phyloP scores from a whole-genome alignment of 306 rosid species.

The Quercus glauca region DNA sequence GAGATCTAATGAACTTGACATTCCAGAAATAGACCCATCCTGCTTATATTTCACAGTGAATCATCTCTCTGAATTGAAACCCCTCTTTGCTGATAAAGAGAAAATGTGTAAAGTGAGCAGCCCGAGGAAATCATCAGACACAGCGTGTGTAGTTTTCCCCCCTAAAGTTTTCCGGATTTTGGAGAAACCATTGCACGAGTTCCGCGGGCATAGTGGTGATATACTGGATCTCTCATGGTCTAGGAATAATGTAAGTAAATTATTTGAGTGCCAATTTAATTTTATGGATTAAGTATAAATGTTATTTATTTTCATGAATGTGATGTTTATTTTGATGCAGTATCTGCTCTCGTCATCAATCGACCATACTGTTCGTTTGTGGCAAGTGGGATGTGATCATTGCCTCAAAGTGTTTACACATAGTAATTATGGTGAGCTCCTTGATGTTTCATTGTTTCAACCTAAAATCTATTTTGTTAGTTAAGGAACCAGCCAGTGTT shows the following conservation, averaged over 20 bases:
- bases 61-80: constrained; percentile 70
- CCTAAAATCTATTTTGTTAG: constrained; percentile 1
- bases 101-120: constrained; percentile 45
- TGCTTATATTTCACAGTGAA: constrained; percentile 81
- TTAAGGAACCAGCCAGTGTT: constrained; percentile 9
- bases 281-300: constrained; percentile 6
- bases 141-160: constrained; percentile 81
- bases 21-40: constrained; percentile 79
- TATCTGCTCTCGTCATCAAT: constrained; percentile 79
- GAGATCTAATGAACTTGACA: constrained; percentile 69
- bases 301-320: background rate
- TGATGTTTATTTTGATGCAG: constrained; percentile 42
- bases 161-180: constrained; percentile 73
- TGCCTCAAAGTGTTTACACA: constrained; percentile 87
- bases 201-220: constrained; percentile 74
- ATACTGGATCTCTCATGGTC: constrained; percentile 96
- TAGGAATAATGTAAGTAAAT: constrained; percentile 72
- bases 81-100: constrained; percentile 69
- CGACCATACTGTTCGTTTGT: constrained; percentile 89
- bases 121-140: constrained; percentile 68
- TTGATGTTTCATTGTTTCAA: background rate
- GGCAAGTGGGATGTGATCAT: constrained; percentile 64
- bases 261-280: constrained; percentile 9
- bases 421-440: constrained; percentile 75
- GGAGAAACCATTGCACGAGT: constrained; percentile 84